Evolutionary conservation across 768 basidiomycete species (phyloP).

Genomic region (Xanthoconium purpureum): DNA sequence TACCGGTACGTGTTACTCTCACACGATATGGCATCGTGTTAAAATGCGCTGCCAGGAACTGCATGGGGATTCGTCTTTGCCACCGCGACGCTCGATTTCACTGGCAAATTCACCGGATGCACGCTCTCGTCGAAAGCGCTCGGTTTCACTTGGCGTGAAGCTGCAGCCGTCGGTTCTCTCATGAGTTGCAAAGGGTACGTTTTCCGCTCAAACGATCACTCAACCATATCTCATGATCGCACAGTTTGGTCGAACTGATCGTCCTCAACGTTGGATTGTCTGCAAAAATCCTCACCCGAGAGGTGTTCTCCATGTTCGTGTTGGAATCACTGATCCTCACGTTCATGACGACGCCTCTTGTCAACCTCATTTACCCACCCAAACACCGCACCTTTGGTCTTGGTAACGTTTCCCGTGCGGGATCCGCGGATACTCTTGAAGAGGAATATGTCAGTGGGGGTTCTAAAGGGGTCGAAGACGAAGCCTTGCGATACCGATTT

Average conservation of each 20-base stretch:
- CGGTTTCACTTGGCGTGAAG: slow-evolving; percentile 80
- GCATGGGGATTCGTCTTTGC: slow-evolving; percentile 88
- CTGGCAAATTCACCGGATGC: slow-evolving; percentile 88
- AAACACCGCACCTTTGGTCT: slow-evolving; percentile 50
- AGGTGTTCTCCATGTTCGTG: slow-evolving; percentile 95
- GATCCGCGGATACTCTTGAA: neutral
- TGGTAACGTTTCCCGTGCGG: neutral
- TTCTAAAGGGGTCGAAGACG: slow-evolving; percentile 2
- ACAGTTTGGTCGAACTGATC: slow-evolving; percentile 85
- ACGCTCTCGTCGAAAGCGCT: slow-evolving; percentile 60
- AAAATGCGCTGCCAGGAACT: slow-evolving; percentile 42
- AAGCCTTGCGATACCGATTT: slow-evolving; percentile 44
- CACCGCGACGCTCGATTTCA: slow-evolving; percentile 74
- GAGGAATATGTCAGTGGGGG: neutral
- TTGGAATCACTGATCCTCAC: slow-evolving; percentile 80
- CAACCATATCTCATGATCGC: neutral
- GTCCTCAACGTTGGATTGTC: slow-evolving; percentile 91
- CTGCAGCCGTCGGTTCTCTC: slow-evolving; percentile 80
- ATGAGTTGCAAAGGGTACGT: slow-evolving; percentile 95
- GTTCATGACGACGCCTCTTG: slow-evolving; percentile 82
- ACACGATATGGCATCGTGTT: neutral
- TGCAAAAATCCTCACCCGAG: slow-evolving; percentile 70
- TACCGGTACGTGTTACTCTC: slow-evolving; percentile 44
- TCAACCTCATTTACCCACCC: slow-evolving; percentile 66
- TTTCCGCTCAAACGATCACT: neutral